phyloP scores from a whole-genome alignment of 1,284 basidiomycete genomes.

The Microbotryum lychnidis-dioicae region DNA sequence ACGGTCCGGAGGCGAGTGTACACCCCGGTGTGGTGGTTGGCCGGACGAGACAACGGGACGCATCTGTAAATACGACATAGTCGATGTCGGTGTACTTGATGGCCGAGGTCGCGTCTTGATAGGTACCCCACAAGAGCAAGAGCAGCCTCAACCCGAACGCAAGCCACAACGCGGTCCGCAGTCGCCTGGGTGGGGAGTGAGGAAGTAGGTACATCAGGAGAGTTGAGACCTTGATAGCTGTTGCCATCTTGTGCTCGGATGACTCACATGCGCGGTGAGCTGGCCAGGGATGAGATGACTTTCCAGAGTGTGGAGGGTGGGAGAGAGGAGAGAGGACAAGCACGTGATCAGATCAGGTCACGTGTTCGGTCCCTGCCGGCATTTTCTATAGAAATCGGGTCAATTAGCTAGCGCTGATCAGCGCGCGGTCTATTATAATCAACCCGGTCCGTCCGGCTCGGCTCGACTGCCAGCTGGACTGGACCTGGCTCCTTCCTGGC shows the following conservation, averaged over 20 bases:
- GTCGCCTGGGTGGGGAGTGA: conserved; percentile 4
- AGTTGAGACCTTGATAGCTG: not conserved
- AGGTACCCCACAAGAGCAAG: conserved; percentile 17
- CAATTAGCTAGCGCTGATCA: too few relatives aligned
- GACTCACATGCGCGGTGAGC: too few relatives aligned
- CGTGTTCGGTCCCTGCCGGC: too few relatives aligned
- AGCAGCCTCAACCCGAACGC: conserved; percentile 7
- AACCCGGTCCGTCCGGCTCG: not conserved
- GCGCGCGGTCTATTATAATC: not conserved
- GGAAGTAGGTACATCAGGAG: not conserved
- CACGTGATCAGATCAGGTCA: too few relatives aligned
- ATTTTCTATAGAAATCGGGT: too few relatives aligned
- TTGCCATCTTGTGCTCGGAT: not conserved
- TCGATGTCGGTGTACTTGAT: conserved; percentile 97
- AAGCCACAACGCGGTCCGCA: conserved; percentile 1
- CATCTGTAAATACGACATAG: conserved; percentile 91
- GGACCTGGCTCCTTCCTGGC: not conserved
- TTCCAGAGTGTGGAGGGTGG: too few relatives aligned
- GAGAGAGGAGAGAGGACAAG: too few relatives aligned
- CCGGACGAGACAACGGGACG: conserved; percentile 57
- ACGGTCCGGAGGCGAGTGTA: not conserved
- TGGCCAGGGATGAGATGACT: too few relatives aligned
- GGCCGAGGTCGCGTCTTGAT: conserved; percentile 35
- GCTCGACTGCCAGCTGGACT: not conserved
- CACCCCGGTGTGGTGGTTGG: conserved; percentile 25